Conservation (phyloP, 2,329 filamentous ascomycete genomes). For the Microdochium paspali region DNA sequence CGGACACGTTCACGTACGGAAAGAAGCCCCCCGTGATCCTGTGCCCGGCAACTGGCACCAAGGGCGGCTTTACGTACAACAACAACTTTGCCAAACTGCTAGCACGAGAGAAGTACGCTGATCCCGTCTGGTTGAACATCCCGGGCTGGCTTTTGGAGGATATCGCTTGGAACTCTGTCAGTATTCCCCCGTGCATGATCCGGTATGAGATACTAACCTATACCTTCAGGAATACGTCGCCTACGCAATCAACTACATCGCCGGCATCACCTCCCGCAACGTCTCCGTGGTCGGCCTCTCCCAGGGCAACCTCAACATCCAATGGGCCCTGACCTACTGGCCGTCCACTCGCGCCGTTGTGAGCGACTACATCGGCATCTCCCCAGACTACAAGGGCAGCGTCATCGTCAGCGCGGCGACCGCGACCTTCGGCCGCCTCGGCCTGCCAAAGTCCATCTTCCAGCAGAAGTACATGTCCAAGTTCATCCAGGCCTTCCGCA, state of each 20-base stretch:
- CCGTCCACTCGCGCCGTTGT: not conserved
- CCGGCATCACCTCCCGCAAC: not conserved
- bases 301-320: not conserved
- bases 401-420: not conserved
- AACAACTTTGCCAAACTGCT: conserved; percentile 4
- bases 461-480: not conserved
- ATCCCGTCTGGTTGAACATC: not conserved
- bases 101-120: not conserved
- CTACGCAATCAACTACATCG: not conserved
- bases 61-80: conserved; percentile 2
- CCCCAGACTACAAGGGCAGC: not conserved
- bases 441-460: not conserved
- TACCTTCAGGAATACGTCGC: not conserved
- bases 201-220: not conserved
- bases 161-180: not conserved
- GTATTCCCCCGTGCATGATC: not conserved
- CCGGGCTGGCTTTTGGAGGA: not conserved
- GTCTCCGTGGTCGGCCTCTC: not conserved
- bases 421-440: not conserved
- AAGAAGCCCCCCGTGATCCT: conserved; percentile 3
- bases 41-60: conserved; percentile 3
- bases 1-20: conserved; percentile 3
- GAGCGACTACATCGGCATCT: not conserved
- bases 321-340: not conserved
- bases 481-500: not conserved